A percentile compares a stretch with the other conserved stretches of the same genome.
Conservation (phyloP, 2,329 filamentous ascomycete genomes). For the Botryotinia calthae region DNA sequence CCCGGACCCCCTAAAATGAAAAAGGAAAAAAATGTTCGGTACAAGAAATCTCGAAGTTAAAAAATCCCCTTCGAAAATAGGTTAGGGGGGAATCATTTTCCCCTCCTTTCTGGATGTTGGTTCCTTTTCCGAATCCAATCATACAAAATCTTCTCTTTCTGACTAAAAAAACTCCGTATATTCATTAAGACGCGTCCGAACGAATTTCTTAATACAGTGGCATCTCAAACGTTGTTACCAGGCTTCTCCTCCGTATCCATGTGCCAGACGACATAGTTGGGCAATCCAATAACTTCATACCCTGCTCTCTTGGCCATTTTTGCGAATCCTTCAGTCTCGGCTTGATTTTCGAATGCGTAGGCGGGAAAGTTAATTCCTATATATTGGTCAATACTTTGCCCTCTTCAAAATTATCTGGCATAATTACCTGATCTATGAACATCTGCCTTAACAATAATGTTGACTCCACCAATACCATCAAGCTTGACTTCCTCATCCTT, state of each 20-base stretch:
- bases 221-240: conserved; percentile 56
- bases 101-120: conserved; percentile 17
- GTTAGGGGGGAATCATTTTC: conserved; percentile 9
- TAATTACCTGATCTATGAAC: conserved; percentile 84
- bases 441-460: conserved; percentile 95
- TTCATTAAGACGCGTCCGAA: conserved; percentile 36
- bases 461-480: conserved; percentile 95
- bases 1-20: conserved; percentile 18
- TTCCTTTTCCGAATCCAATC: conserved; percentile 26
- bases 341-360: conserved; percentile 98
- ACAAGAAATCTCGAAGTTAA: conserved; percentile 31
- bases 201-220: conserved; percentile 28
- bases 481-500: conserved; percentile 90
- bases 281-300: conserved; percentile 86
- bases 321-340: conserved; percentile 96
- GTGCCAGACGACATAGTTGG: conserved; percentile 99
- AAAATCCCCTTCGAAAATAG: conserved; percentile 7
- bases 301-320: conserved; percentile 98
- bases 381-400: conserved; percentile 31
- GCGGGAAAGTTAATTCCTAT: conserved; percentile 94
- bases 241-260: conserved; percentile 94
- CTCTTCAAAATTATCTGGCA: not conserved
- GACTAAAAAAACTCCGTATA: conserved; percentile 35
- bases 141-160: conserved; percentile 25
- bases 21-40: conserved; percentile 22